phyloP scores from a whole-genome alignment of 1,139 yeast genomes.

The Zygoascus sp. region DNA sequence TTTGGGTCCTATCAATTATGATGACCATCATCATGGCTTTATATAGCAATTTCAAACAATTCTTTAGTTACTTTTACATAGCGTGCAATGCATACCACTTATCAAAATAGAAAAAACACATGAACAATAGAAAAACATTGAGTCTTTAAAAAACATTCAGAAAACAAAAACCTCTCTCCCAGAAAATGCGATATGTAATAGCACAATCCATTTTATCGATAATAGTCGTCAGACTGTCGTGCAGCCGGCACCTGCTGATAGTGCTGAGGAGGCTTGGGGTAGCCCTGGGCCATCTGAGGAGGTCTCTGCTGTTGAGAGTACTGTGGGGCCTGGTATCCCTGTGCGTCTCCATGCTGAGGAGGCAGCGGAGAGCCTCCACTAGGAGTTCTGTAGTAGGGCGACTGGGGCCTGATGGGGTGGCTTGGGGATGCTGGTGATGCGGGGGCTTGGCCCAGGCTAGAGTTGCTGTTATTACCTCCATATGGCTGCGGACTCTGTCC shows the following conservation, averaged over 20 bases:
- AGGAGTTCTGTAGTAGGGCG: conserved; percentile 14
- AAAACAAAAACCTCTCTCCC: not conserved
- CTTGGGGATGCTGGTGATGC: conserved; percentile 14
- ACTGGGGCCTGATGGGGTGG: conserved; percentile 11
- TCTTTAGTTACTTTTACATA: not conserved
- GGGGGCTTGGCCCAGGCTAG: conserved; percentile 1
- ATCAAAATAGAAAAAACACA: not conserved
- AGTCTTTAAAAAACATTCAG: too few species aligned
- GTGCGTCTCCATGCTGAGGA: conserved; percentile 11
- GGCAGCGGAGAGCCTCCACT: conserved; percentile 6
- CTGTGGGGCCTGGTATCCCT: not conserved
- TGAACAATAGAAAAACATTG: too few species aligned
- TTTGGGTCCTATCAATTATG: too few species aligned
- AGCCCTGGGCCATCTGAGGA: conserved; percentile 5
- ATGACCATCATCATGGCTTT: too few species aligned
- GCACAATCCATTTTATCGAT: not conserved
- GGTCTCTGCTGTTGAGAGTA: conserved; percentile 5
- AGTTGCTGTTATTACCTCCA: not conserved
- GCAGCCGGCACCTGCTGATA: conserved; percentile 3
- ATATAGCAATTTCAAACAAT: not conserved
- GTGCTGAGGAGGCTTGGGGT: conserved; percentile 11
- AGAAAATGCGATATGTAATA: too few species aligned
- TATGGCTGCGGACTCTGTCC: not conserved
- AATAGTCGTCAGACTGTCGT: not conserved
- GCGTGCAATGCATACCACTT: not conserved